Evolutionary conservation across 2,329 filamentous ascomycete species (phyloP).

Genomic region (Hirsutella thompsonii): DNA sequence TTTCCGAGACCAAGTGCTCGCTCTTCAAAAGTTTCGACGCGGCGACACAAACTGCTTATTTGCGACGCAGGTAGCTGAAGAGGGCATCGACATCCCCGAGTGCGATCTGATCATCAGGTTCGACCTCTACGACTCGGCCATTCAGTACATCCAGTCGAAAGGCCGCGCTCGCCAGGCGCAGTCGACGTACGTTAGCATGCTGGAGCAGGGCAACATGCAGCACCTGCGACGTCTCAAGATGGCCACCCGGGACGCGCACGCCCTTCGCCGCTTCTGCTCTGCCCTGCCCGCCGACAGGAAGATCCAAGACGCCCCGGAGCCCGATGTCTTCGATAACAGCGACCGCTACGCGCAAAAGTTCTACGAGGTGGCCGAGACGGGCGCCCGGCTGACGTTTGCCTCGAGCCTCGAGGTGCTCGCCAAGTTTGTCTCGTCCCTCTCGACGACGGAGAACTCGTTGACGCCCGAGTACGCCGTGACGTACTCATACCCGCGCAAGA

Average conservation of each 20-base stretch:
- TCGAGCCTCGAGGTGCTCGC: conserved; percentile 60
- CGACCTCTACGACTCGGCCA: conserved; percentile 78
- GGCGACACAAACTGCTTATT: conserved; percentile 51
- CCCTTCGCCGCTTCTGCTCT: conserved; percentile 65
- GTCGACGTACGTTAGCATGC: conserved; percentile 77
- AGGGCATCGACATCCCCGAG: conserved; percentile 55
- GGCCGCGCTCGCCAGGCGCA: conserved; percentile 68
- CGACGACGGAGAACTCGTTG: conserved; percentile 13
- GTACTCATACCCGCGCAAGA: conserved; percentile 27
- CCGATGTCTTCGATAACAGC: conserved; percentile 5
- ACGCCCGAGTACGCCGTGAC: conserved; percentile 49
- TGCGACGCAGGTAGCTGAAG: conserved; percentile 54
- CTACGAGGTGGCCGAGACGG: conserved; percentile 51
- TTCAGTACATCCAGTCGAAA: conserved; percentile 88
- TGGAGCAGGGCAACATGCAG: conserved; percentile 54
- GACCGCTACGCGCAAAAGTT: conserved; percentile 26
- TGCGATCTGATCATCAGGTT: conserved; percentile 63
- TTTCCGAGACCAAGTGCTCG: conserved; percentile 60
- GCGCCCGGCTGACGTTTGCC: conserved; percentile 67
- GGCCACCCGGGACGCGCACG: conserved; percentile 44
- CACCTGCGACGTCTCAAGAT: conserved; percentile 47
- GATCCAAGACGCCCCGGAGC: conserved; percentile 12
- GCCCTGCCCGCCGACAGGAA: conserved; percentile 62
- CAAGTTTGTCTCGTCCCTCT: conserved; percentile 58
- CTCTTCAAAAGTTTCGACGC: conserved; percentile 50